phyloP scores from a whole-genome alignment of 805 yeast species.

The Wickerhamomyces chaumierensis region DNA sequence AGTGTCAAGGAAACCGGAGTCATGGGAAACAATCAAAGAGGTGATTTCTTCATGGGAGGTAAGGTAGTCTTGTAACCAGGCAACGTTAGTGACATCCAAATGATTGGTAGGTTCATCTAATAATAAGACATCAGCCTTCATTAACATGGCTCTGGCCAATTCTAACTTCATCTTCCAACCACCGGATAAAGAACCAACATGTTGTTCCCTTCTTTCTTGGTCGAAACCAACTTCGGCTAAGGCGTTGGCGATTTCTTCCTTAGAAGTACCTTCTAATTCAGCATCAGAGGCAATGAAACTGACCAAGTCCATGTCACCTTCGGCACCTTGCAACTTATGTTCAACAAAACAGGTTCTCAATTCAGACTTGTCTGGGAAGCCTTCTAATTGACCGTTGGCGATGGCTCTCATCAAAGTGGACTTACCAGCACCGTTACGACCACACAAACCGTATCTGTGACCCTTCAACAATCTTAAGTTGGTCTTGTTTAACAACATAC shows the following conservation, averaged over 20 bases:
- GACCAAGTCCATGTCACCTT: constrained; percentile 82
- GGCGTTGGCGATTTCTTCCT: constrained; percentile 65
- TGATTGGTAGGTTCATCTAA: constrained; percentile 98
- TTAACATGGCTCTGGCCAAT: constrained; percentile 96
- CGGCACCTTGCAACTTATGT: constrained; percentile 91
- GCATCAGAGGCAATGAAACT: constrained; percentile 84
- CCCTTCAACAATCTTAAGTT: constrained; percentile 81
- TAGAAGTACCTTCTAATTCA: constrained; percentile 53
- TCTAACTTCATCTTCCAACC: constrained; percentile 99
- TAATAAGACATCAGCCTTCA: constrained; percentile 90
- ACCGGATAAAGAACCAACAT: constrained; percentile 91
- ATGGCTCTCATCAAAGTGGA: constrained; percentile 95
- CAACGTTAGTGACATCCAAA: constrained; percentile 86
- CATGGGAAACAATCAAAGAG: constrained; percentile 93
- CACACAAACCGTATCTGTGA: constrained; percentile 95
- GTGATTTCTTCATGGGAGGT: constrained; percentile 78
- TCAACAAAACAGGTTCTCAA: constrained; percentile 93
- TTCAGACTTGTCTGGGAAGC: constrained; percentile 84
- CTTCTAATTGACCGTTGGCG: constrained; percentile 93
- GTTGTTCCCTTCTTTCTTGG: constrained; percentile 78
- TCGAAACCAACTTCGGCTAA: constrained; percentile 83
- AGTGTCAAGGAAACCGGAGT: constrained; percentile 88
- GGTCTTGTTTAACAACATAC: constrained; percentile 93
- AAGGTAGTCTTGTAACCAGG: constrained; percentile 88
- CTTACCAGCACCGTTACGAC: constrained; percentile 98